Conservation (phyloP, 768 basidiomycete species). For the Obba rivulosa region DNA sequence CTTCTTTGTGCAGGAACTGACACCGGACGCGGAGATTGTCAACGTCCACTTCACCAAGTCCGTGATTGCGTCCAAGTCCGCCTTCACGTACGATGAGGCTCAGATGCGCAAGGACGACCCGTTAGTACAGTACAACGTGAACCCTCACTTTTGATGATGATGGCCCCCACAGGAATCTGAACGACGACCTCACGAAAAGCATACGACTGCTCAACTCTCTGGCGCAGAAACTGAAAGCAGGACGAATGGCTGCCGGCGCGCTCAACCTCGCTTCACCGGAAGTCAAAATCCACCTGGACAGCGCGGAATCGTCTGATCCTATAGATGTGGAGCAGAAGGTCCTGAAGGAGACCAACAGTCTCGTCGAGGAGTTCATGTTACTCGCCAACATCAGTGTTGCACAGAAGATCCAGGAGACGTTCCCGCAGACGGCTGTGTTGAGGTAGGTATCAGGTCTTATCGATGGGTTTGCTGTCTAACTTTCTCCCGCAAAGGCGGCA, state of each 20-base stretch:
- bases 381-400: constrained; percentile 96
- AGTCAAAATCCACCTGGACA: constrained; percentile 94
- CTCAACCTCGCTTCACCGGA: constrained; percentile 97
- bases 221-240: constrained; percentile 78
- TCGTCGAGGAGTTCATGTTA: constrained; percentile 99
- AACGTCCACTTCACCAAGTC: constrained; percentile 92
- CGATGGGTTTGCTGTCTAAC: neutral
- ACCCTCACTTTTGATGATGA: neutral
- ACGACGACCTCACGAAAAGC: constrained; percentile 78
- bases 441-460: constrained; percentile 39
- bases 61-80: constrained; percentile 92
- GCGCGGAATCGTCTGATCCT: constrained; percentile 89
- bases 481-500: constrained; percentile 56
- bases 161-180: constrained; percentile 45
- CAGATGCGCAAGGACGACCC: constrained; percentile 90
- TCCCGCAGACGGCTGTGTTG: constrained; percentile 93
- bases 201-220: constrained; percentile 87
- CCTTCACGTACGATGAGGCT: constrained; percentile 96
- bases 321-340: constrained; percentile 98
- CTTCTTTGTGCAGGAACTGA: constrained; percentile 66
- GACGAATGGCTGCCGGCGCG: constrained; percentile 93
- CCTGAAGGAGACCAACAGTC: constrained; percentile 85
- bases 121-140: constrained; percentile 39
- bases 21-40: constrained; percentile 82
- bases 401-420: constrained; percentile 84